phyloP scores from a whole-genome alignment of 2,329 filamentous ascomycete species.

The Fusarium mundagurra region DNA sequence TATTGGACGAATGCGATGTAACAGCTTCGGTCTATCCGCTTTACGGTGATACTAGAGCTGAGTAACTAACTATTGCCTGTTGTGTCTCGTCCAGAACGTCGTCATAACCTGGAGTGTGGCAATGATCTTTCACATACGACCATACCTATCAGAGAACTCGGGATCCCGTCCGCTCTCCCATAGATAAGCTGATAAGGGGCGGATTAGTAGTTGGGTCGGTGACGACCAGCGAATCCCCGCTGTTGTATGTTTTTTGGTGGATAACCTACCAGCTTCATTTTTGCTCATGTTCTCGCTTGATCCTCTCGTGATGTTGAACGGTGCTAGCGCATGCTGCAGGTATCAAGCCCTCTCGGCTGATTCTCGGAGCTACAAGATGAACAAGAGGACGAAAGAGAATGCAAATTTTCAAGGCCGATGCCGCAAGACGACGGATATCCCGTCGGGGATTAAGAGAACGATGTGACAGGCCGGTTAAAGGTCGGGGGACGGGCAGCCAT shows the following conservation, averaged over 20 bases:
- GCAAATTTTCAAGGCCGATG: not conserved
- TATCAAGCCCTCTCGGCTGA: not conserved
- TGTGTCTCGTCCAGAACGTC: not conserved
- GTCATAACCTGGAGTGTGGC: rapidly evolving
- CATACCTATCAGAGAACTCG: not conserved
- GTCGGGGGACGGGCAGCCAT: not conserved
- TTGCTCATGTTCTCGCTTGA: not conserved
- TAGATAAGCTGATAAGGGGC: not conserved
- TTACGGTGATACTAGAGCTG: not conserved
- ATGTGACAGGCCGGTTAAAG: not conserved
- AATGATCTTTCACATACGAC: not conserved
- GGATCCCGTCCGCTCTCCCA: not conserved
- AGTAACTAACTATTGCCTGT: not conserved
- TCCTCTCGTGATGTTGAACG: not conserved
- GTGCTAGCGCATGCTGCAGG: not conserved
- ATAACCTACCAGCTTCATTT: not conserved
- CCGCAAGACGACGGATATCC: not conserved
- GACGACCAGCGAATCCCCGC: not conserved
- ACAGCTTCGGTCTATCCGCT: not conserved
- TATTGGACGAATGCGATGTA: too few relatives aligned
- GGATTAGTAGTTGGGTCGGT: not conserved
- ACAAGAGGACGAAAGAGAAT: not conserved
- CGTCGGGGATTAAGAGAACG: not conserved
- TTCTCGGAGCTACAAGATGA: not conserved
- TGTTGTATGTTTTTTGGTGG: not conserved